Conservation (phyloP, 441 rosid species). For the Croton laevigatus region DNA sequence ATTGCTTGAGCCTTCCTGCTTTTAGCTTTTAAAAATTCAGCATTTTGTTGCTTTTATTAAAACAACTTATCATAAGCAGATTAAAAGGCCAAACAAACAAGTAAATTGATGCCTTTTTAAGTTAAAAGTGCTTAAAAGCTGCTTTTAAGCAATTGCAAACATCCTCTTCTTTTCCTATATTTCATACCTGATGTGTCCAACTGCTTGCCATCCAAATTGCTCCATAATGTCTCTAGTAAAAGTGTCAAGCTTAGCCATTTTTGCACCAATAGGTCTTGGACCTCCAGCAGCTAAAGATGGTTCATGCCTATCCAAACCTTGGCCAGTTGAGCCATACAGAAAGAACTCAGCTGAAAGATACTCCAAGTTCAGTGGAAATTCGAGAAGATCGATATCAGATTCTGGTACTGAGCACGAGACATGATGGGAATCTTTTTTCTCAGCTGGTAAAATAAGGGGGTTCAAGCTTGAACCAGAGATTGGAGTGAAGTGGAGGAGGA, state of each 20-base stretch:
- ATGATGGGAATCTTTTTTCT: background rate
- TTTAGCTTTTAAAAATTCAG: too few species aligned
- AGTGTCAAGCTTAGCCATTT: slow-evolving; percentile 52
- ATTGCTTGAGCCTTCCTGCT: too few species aligned
- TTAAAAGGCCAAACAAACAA: too few species aligned
- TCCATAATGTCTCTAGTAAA: slow-evolving; percentile 38
- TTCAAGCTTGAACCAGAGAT: background rate
- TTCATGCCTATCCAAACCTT: slow-evolving; percentile 62
- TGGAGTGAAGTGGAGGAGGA: background rate
- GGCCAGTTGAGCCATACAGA: slow-evolving; percentile 58
- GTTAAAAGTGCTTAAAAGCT: too few species aligned
- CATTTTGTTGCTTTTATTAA: too few species aligned
- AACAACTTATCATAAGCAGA: too few species aligned
- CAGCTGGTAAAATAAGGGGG: background rate
- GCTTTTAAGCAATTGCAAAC: too few species aligned
- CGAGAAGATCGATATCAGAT: slow-evolving; percentile 50
- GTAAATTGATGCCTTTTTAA: too few species aligned
- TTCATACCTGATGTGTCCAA: slow-evolving; percentile 41
- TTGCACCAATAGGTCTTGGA: slow-evolving; percentile 64
- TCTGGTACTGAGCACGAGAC: slow-evolving; percentile 17
- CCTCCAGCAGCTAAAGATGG: slow-evolving; percentile 62
- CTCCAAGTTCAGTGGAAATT: slow-evolving; percentile 72
- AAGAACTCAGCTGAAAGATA: slow-evolving; percentile 85
- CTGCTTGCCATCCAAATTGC: slow-evolving; percentile 78
- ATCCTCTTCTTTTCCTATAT: too few species aligned